Evolutionary conservation across 1,284 basidiomycete species (phyloP), one percentile per base, ranked within the genome.

Genomic region (Ceratobasidium sp.): DNA sequence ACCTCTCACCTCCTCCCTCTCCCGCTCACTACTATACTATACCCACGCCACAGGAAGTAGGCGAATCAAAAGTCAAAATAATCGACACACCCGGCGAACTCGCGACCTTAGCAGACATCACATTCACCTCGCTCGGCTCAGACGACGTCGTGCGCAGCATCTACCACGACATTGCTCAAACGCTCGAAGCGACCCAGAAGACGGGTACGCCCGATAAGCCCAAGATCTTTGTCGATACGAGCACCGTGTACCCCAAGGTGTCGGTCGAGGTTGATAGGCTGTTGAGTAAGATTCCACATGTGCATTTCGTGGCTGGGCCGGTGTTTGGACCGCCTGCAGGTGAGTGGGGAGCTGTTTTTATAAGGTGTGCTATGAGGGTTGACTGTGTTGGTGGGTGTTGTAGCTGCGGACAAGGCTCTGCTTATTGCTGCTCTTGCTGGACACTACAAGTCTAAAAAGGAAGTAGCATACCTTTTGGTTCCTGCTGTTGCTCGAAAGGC

Each of bases 401-500:
- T 87, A 42, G 90, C 88, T 26, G 96, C 96, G 0, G 90, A 92
- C 42, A 88, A 87, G 15, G 92, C 91, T 1, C 88, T 91, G 77
- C 89, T 97, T 20, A 83, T 97, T 59, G 88, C 96, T 74, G 89
- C 92, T 67, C 92, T 96, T 87, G 91, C 92, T 2, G 96, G 96
- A 9, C 93, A 96, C 83, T 93, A 95, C 83, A 90, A 91, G 78
- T 92, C 92, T 64, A 96, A 96, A 87, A 94, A 95, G 83, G 90
- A 93, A 82, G 89, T 92, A 1, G 91, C 92, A 1, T 90, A 94
- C 82, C 87, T 93, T 54, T 86, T 93, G 50, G 89, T 96, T 7
- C 96, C 96, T 28, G 90, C 93, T 4, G 89, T 96, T 69, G 95
- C 92, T 28, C 87, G 90, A 79, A 96, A 95, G 85, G 84, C 86